phyloP scores from a whole-genome alignment of 2,329 filamentous ascomycete genomes.

The Dryadomyces quercus-mongolicae region DNA sequence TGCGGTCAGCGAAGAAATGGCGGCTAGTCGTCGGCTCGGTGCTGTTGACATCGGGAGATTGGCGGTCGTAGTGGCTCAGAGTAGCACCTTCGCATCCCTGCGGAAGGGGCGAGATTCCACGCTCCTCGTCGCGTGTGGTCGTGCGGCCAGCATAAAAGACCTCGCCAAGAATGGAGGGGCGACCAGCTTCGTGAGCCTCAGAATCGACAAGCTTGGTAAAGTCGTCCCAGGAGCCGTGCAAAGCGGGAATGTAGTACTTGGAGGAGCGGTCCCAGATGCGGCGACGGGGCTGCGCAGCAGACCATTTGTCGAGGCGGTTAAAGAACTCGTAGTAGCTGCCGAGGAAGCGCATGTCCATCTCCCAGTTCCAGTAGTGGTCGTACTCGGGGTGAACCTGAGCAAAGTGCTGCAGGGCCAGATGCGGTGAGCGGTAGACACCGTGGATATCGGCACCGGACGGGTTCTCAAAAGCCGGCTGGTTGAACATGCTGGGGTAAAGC shows the following conservation, averaged over 20 bases:
- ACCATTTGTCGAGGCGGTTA: constrained; percentile 53
- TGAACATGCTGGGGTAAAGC: constrained; percentile 61
- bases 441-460: constrained; percentile 47
- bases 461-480: constrained; percentile 48
- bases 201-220: constrained; percentile 53
- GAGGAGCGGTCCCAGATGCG: constrained; percentile 68
- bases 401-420: constrained; percentile 53
- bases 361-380: constrained; percentile 58
- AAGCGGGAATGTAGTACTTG: constrained; percentile 62
- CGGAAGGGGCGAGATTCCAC: constrained; percentile 40
- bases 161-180: constrained; percentile 58
- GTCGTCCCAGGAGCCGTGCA: constrained; percentile 61
- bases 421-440: constrained; percentile 55
- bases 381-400: constrained; percentile 52
- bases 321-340: constrained; percentile 65
- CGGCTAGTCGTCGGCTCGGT: neutral
- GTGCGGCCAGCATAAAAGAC: constrained; percentile 35
- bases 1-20: constrained; percentile 10
- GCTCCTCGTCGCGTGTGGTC: constrained; percentile 37
- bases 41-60: constrained; percentile 2
- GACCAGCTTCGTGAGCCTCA: constrained; percentile 41
- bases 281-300: constrained; percentile 52
- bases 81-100: constrained; percentile 40
- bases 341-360: constrained; percentile 55
- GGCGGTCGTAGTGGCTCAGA: constrained; percentile 10